These are phyloP conservation scores for Globisporangium cylindrosporum DNA, from an alignment of 352 stramenopile genomes.

Conservation along the genomic window DNA sequence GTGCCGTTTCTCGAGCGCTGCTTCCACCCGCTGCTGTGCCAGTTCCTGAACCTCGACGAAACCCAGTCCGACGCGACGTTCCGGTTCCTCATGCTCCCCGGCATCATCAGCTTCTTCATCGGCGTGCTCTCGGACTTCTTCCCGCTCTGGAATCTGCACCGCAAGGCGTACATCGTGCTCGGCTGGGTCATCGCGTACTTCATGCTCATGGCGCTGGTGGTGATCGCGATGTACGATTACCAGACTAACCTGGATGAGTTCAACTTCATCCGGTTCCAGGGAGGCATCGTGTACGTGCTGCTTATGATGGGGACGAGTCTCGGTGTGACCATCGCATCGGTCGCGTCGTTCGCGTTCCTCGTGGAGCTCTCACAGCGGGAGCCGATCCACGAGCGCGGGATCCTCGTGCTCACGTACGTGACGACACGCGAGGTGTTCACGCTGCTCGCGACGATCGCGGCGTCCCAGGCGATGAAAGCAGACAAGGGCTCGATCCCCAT, in stretches of 20 bases:
- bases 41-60: constrained; percentile 49
- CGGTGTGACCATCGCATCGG: constrained; percentile 56
- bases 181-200: constrained; percentile 73
- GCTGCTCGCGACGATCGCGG: constrained; percentile 37
- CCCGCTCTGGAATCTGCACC: constrained; percentile 67
- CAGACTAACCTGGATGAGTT: constrained; percentile 25
- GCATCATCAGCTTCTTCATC: constrained; percentile 71
- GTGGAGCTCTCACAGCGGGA: constrained; percentile 79
- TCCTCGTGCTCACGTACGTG: constrained; percentile 65
- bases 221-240: constrained; percentile 62
- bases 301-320: constrained; percentile 64
- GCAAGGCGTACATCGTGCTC: constrained; percentile 76
- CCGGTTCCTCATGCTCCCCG: constrained; percentile 54
- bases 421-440: constrained; percentile 48
- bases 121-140: constrained; percentile 79
- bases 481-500: constrained; percentile 45
- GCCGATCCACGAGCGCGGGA: constrained; percentile 68
- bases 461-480: constrained; percentile 40
- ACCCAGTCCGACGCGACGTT: constrained; percentile 47
- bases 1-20: constrained; percentile 53
- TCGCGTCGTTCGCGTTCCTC: constrained; percentile 60
- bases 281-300: constrained; percentile 65
- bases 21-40: constrained; percentile 60
- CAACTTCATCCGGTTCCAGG: constrained; percentile 51
- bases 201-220: constrained; percentile 60